Evolutionary conservation across 495 filamentous ascomycete species (phyloP), one percentile per base, ranked within the genome.

Genomic region (Paragyromitra xinjiangensis): DNA sequence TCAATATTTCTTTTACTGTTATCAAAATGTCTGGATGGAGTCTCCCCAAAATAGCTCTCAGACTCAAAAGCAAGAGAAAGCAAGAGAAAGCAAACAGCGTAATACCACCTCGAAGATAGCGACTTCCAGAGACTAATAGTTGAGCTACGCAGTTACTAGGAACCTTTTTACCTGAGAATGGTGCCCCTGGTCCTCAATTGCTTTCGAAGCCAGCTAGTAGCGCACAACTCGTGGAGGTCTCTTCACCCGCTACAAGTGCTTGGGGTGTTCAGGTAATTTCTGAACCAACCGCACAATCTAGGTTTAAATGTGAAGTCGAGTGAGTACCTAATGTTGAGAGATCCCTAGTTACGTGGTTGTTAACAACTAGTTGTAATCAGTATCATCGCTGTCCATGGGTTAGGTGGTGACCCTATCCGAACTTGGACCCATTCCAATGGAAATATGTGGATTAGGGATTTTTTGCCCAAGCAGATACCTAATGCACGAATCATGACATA

Each of bases 401-500:
- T 78, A 3, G 72, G 50, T 14, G 78, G 78, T 6, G 53, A 80
- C 48, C 44, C 78, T 1, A 63, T 73, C 44, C 24, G 26, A 2
- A 68, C 78, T 0, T 80, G 78, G 78, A 66, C 40, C 4, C 51
- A 73, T 59, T 19, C 22, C 6, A 44, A 48, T 14, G 67, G 53
- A 6, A 66, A n/a, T 4, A 77, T 78, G 61, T 80, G 78, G 78
- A 44, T 80, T 4, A 64, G 37, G 6, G 78, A 80, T 51, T 80
- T 80, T 59, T 70, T 80, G 29, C 74, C 74, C 1, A 16, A 55
- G 12, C 26, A 78, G 29, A 22, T 83, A 8, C 71, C 76, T 6
- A 72, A 55, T 6, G 73, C 80, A 12, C 66, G 80, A 3, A 73
- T 83, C 45, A 77, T 78, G 68, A 73, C 82, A 19, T 81, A 80